phyloP scores from a whole-genome alignment of 164 flowering plant genomes.

The Annona cherimola region DNA sequence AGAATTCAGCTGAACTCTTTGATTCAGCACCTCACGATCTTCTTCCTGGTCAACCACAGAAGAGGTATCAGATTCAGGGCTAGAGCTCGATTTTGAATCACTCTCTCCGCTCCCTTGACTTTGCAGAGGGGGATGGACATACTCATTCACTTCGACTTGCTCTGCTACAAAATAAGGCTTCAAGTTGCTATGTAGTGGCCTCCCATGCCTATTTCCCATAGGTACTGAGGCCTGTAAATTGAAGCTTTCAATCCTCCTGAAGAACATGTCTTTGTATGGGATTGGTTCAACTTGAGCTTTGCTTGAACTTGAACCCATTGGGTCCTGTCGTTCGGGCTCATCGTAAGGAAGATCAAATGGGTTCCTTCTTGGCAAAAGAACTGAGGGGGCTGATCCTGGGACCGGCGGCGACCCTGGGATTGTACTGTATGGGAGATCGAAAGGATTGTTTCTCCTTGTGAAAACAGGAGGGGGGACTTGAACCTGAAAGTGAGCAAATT shows the following conservation, averaged over 20 bases:
- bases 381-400: slow-evolving; percentile 32
- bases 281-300: slow-evolving; percentile 43
- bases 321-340: slow-evolving; percentile 61
- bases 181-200: slow-evolving; percentile 1
- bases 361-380: slow-evolving; percentile 52
- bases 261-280: slow-evolving; percentile 46
- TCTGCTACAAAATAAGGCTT: slow-evolving; percentile 71
- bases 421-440: slow-evolving; percentile 64
- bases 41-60: slow-evolving; percentile 52
- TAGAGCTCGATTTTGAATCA: slow-evolving; percentile 74
- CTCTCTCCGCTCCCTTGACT: slow-evolving; percentile 67
- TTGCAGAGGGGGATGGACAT: slow-evolving; percentile 36
- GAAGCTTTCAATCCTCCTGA: slow-evolving; percentile 75
- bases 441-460: slow-evolving; percentile 57
- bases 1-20: slow-evolving; percentile 31
- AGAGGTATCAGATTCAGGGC: slow-evolving; percentile 66
- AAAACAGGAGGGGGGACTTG: slow-evolving; percentile 53
- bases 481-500: slow-evolving; percentile 22
- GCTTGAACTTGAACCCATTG: slow-evolving; percentile 44
- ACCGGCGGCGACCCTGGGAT: slow-evolving; percentile 38
- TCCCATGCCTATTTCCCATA: slow-evolving; percentile 37
- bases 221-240: slow-evolving; percentile 49
- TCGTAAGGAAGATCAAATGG: slow-evolving; percentile 92
- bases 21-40: slow-evolving; percentile 23
- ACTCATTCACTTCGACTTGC: slow-evolving; percentile 34